phyloP scores from a whole-genome alignment of 2,329 filamentous ascomycete species.

The Stagonosporopsis vannaccii region DNA sequence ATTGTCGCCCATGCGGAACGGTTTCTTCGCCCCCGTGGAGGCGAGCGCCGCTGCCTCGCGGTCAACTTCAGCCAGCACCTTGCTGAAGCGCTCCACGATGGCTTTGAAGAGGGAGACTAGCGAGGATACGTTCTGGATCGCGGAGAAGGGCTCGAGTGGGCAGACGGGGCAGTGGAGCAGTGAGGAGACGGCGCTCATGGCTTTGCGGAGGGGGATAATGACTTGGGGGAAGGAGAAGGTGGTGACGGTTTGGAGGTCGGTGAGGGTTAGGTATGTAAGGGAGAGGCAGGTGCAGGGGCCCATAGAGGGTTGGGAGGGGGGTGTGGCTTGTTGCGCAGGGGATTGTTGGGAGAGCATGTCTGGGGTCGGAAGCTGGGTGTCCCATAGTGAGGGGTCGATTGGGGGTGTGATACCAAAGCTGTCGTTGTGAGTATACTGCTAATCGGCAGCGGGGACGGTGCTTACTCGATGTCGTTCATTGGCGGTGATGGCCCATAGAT shows the following conservation, averaged over 20 bases:
- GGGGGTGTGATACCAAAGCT: slow-evolving; percentile 4
- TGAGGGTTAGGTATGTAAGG: slow-evolving; percentile 55
- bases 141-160: slow-evolving; percentile 51
- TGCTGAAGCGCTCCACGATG: slow-evolving; percentile 52
- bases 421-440: background rate
- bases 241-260: slow-evolving; percentile 50
- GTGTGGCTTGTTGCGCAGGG: background rate
- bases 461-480: slow-evolving; percentile 25
- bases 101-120: slow-evolving; percentile 53
- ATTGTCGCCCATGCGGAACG: slow-evolving; percentile 55
- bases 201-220: slow-evolving; percentile 51
- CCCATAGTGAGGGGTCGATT: slow-evolving; percentile 41
- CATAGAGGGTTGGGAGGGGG: slow-evolving; percentile 11
- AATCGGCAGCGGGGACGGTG: background rate
- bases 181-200: slow-evolving; percentile 49
- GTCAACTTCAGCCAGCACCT: slow-evolving; percentile 51
- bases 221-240: slow-evolving; percentile 53
- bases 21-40: slow-evolving; percentile 46
- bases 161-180: slow-evolving; percentile 54
- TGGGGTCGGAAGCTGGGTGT: slow-evolving; percentile 7
- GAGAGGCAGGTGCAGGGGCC: slow-evolving; percentile 54
- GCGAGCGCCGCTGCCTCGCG: slow-evolving; percentile 47
- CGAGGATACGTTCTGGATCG: slow-evolving; percentile 56
- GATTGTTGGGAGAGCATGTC: background rate
- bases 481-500: slow-evolving; percentile 10